Percentiles rank a stretch among this genome's conserved stretches.
phyloP scores from a whole-genome alignment of 1,284 basidiomycete genomes.

The Rhodotorula sp. region DNA sequence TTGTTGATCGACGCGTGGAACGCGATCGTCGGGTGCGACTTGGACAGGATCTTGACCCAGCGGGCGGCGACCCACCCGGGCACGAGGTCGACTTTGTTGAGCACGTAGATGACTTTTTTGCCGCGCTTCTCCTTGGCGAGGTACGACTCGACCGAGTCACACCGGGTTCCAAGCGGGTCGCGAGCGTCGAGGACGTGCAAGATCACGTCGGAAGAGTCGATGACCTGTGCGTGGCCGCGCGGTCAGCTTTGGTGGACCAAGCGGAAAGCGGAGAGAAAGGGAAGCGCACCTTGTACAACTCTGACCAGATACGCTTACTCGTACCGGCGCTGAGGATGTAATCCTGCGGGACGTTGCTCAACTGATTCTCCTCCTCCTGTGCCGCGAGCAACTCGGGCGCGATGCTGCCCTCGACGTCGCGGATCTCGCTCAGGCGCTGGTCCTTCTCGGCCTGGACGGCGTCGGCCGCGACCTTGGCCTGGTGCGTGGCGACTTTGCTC shows the following conservation, averaged over 20 bases:
- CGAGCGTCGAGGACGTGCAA: slow-evolving; percentile 94
- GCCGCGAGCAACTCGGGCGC: slow-evolving; percentile 36
- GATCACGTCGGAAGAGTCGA: slow-evolving; percentile 96
- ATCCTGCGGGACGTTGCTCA: slow-evolving; percentile 44
- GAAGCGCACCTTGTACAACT: slow-evolving; percentile 74
- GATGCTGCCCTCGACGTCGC: slow-evolving; percentile 40
- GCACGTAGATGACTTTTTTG: slow-evolving; percentile 92
- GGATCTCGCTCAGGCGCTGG: slow-evolving; percentile 32
- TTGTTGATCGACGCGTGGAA: slow-evolving; percentile 99
- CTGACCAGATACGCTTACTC: slow-evolving; percentile 91
- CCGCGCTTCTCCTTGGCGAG: slow-evolving; percentile 94
- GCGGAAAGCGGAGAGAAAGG: neutral
- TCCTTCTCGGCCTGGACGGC: slow-evolving; percentile 34
- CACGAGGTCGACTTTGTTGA: slow-evolving; percentile 98
- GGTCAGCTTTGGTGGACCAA: no score
- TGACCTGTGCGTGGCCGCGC: slow-evolving; percentile 57
- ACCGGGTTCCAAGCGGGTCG: slow-evolving; percentile 94
- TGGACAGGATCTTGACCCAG: slow-evolving; percentile 93
- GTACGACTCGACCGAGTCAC: slow-evolving; percentile 90
- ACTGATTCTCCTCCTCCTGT: slow-evolving; percentile 35
- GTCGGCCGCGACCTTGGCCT: slow-evolving; percentile 29
- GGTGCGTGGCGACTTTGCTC: slow-evolving; percentile 45
- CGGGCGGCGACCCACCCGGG: slow-evolving; percentile 99
- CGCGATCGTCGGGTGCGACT: slow-evolving; percentile 90
- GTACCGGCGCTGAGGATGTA: slow-evolving; percentile 61